phyloP scores from a whole-genome alignment of 306 rosid species.

The Comarum palustre region DNA sequence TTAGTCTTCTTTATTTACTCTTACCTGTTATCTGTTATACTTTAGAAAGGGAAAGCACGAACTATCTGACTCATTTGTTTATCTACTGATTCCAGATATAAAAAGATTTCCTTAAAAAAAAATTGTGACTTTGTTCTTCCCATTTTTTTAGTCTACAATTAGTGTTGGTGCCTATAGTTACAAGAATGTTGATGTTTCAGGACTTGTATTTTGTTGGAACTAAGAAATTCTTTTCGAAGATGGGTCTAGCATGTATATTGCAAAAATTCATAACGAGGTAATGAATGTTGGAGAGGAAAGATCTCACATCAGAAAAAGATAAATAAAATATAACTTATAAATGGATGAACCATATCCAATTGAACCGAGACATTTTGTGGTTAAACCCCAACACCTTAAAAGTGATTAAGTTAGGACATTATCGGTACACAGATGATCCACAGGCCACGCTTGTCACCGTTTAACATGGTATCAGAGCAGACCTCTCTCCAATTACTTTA shows the following conservation, averaged over 20 bases:
- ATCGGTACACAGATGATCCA: no score
- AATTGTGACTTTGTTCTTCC: conserved; percentile 19
- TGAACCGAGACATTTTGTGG: no score
- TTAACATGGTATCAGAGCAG: no score
- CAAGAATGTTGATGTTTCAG: conserved; percentile 39
- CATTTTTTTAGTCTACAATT: conserved; percentile 1
- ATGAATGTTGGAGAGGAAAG: no score
- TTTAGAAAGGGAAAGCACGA: conserved; percentile 63
- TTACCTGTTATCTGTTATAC: background rate
- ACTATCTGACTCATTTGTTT: conserved; percentile 70
- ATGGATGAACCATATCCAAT: no score
- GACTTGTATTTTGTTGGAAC: conserved; percentile 83
- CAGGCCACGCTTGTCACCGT: no score
- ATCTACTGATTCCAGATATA: conserved; percentile 75
- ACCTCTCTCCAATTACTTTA: no score
- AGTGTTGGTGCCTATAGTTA: conserved; percentile 2
- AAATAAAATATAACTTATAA: no score
- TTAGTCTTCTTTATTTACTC: background rate
- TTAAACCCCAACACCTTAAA: no score
- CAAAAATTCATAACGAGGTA: conserved; percentile 87
- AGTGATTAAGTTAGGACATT: no score
- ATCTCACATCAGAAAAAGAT: no score
- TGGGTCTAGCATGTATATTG: conserved; percentile 85
- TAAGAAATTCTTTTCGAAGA: conserved; percentile 76
- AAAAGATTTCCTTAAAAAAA: background rate